phyloP scores from a whole-genome alignment of 73 alveolate genomes.

The Diophrys sp. region DNA sequence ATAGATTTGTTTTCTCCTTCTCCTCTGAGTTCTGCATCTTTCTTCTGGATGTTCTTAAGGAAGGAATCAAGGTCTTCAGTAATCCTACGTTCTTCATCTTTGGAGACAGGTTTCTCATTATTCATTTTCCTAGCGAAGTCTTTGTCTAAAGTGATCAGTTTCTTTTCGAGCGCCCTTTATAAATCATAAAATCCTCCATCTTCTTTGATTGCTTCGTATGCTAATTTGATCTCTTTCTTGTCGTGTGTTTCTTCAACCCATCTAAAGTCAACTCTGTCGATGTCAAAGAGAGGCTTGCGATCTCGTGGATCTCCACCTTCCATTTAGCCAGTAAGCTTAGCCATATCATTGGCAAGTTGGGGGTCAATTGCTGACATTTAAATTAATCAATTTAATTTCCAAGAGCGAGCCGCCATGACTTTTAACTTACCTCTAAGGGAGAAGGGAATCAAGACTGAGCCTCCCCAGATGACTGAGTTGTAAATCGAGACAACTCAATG shows the following conservation, averaged over 20 bases:
- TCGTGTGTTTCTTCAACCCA: constrained; percentile 56
- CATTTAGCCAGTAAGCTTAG: not conserved
- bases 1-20: not conserved
- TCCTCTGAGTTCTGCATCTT: constrained; percentile 32
- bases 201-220: constrained; percentile 55
- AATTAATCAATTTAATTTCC: constrained; percentile 90
- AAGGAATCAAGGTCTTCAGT: constrained; percentile 32
- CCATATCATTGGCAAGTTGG: not conserved
- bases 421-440: constrained; percentile 84
- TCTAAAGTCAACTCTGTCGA: constrained; percentile 54
- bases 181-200: constrained; percentile 65
- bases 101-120: constrained; percentile 17
- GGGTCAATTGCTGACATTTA: too few relatives aligned
- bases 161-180: constrained; percentile 44
- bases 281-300: constrained; percentile 17
- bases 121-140: constrained; percentile 28
- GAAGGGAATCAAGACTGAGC: constrained; percentile 85
- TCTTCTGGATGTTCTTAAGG: constrained; percentile 16
- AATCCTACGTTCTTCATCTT: constrained; percentile 18
- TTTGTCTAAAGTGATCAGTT: constrained; percentile 50
- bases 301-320: constrained; percentile 23
- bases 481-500: constrained; percentile 95
- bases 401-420: constrained; percentile 90
- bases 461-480: constrained; percentile 85
- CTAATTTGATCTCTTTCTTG: constrained; percentile 51